A percentile compares a stretch with the other conserved stretches of the same genome.
phyloP scores from a whole-genome alignment of 108 stramenopile species.

The Skeletonema tropicum region DNA sequence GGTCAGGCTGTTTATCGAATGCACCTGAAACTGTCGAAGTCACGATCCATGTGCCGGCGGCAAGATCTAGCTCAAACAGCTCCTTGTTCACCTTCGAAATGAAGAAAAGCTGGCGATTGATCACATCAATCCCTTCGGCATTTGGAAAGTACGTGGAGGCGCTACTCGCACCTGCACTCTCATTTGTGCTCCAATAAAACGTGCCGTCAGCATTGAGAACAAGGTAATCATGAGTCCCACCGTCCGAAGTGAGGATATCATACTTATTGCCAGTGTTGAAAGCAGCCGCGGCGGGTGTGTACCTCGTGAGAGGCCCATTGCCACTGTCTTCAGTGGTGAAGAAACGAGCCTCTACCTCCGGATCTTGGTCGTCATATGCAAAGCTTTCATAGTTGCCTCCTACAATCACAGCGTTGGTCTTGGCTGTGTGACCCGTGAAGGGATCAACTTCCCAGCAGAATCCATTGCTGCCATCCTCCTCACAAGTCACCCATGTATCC shows the following conservation, averaged over 20 bases:
- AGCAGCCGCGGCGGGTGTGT: constrained; percentile 27
- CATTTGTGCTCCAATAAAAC: constrained; percentile 18
- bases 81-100: constrained; percentile 38
- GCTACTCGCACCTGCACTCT: constrained; percentile 4
- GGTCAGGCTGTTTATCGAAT: constrained; percentile 52
- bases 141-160: constrained; percentile 22
- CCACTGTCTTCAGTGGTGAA: constrained; percentile 60
- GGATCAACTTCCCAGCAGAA: constrained; percentile 61
- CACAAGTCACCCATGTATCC: constrained; percentile 61
- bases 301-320: constrained; percentile 48
- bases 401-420: constrained; percentile 29
- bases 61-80: constrained; percentile 56
- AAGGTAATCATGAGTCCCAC: constrained; percentile 19
- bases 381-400: constrained; percentile 60
- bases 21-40: constrained; percentile 41
- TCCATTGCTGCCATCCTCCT: constrained; percentile 41
- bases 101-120: constrained; percentile 43
- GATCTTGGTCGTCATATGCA: constrained; percentile 57
- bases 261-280: constrained; percentile 1
- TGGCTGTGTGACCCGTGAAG: constrained; percentile 28
- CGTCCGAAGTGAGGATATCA: not conserved
- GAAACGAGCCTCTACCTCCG: constrained; percentile 34
- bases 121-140: constrained; percentile 58
- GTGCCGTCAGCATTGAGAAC: constrained; percentile 27
- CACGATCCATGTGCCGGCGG: constrained; percentile 29